Evolutionary conservation across 2,329 filamentous ascomycete species (phyloP), one percentile per base, ranked within the genome.

Genomic region (Elsinoe arachidis): DNA sequence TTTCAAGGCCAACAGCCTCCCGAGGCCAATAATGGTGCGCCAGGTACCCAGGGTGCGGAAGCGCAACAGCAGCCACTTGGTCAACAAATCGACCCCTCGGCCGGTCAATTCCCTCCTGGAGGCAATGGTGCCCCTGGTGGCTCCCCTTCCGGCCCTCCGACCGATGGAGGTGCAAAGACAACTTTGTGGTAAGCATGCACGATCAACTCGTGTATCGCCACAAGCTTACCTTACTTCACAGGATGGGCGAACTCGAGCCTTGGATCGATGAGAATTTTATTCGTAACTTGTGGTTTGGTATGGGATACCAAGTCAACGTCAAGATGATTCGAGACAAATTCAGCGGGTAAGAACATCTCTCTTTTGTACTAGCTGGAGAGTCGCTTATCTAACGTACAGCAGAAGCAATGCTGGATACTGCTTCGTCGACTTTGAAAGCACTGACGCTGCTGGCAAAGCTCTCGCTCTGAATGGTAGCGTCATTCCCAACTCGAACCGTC

Each of bases 201-300:
- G 56, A 57, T 44, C 21, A 44, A 56, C 23, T 52, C 49, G 33
- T 46, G 53, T 43, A 17, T 34, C 34, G 10, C 26, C 52, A 41
- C 41, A 17, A 43, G 66, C 64, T 66, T 66, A 69, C 69, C 62
- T 61, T 61, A 43, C 19, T 23, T 30, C 35, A 51, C 64, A 96
- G 91, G 92, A 99, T 99, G 93, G 93, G 93, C 65, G 93, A 99
- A 73, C 86, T 99, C 62, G 92, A 97, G 74, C 89, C 90, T 26
- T 99, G 93, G 93, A 97, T 99, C 76, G 93, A 99, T 67, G 93
- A 99, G 78, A 95, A 92, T 75, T 99, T 97, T 73, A 88, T 99
- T 69, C 91, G 95, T 75, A 93, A 88, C 66, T 84, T 97, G 46
- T 97, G 90, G 81, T 95, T 90, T 68, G 85, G 91, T 67, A 88